Percentiles rank a stretch among this genome's conserved stretches.
phyloP scores from a whole-genome alignment of 2,329 filamentous ascomycete species.

The Penicillium verrucosum region DNA sequence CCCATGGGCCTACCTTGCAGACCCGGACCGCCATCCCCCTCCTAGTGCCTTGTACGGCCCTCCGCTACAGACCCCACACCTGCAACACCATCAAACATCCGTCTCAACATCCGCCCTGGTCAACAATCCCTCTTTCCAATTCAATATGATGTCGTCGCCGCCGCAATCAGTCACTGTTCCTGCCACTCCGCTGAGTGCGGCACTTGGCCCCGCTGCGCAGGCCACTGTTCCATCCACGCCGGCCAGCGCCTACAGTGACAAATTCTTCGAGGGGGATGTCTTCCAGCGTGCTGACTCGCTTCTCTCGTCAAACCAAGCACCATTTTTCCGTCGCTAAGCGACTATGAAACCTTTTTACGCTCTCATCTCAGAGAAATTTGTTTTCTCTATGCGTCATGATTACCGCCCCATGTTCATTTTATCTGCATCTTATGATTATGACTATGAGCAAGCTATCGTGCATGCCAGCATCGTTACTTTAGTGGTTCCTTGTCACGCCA shows the following conservation, averaged over 20 bases:
- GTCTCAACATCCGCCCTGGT: constrained; percentile 26
- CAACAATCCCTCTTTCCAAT: constrained; percentile 21
- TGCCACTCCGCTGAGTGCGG: constrained; percentile 84
- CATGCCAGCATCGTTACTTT: neutral
- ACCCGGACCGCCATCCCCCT: constrained; percentile 33
- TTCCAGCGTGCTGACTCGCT: constrained; percentile 50
- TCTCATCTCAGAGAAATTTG: neutral
- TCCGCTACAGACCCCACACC: constrained; percentile 32
- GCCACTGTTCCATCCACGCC: constrained; percentile 72
- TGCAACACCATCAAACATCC: constrained; percentile 30
- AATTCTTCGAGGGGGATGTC: constrained; percentile 49
- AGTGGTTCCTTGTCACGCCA: neutral
- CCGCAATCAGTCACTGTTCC: constrained; percentile 61
- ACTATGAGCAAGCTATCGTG: neutral
- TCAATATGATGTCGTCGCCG: constrained; percentile 33
- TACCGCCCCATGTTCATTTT: neutral
- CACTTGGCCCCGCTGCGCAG: constrained; percentile 83
- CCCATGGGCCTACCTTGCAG: constrained; percentile 58
- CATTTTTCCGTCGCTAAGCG: constrained; percentile 39
- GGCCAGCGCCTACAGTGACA: constrained; percentile 48
- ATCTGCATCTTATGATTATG: constrained; percentile 15
- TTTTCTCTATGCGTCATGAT: constrained; percentile 2
- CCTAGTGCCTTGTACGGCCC: constrained; percentile 34
- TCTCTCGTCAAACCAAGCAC: constrained; percentile 42
- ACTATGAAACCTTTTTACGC: constrained; percentile 17